Evolutionary conservation across 768 basidiomycete species (phyloP), one percentile per base, ranked within the genome.

Genomic region (Clavaria fumosa): DNA sequence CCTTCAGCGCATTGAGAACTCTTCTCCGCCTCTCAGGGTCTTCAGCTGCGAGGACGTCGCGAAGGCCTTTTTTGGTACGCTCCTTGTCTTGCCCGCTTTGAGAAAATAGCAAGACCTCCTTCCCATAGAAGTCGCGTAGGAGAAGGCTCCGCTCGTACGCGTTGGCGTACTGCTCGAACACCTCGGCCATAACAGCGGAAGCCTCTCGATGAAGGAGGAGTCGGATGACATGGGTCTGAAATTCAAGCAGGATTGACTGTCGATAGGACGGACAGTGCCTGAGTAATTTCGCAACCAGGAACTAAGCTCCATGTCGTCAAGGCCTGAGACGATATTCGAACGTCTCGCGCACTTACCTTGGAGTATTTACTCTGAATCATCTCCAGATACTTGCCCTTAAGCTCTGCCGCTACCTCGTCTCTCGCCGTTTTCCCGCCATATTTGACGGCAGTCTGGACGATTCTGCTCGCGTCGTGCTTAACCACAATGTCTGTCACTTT

Each of bases 391-490:
- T 67, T 66, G 1, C 88, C 88, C 52, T 83, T 78, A 34, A 95
- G 64, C 57, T 95, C 90, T 7, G 56, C 56, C 0, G 86, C 90
- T 34, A 95, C 69, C 52, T 85, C 78, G 28, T 84, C 72, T 31
- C 88, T 57, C 54, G 91, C 80, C 43, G 64, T 63, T 47, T 67
- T 78, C 14, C 71, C 65, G 3, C 90, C 90, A 42, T 80, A 73
- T 50, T 83, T 90, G 34, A 93, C 80, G 9, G 82, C 62, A 0
- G 75, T 81, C 53, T 83, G 80, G 15, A 83, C 71, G 43, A 86
- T 86, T 45, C 78, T 71, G 49, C 85, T 88, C 5, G 86, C 88
- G 54, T 93, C 88, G 49, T 93, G 90, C 55, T 90, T 93, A 52
- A 85, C 70, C 2, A 83, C 78, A 24, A 93, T 75, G 22, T 90